These are phyloP conservation scores for Cryphonectria parasitica DNA, from an alignment of 2,329 filamentous ascomycete genomes.

Conservation along the genomic window DNA sequence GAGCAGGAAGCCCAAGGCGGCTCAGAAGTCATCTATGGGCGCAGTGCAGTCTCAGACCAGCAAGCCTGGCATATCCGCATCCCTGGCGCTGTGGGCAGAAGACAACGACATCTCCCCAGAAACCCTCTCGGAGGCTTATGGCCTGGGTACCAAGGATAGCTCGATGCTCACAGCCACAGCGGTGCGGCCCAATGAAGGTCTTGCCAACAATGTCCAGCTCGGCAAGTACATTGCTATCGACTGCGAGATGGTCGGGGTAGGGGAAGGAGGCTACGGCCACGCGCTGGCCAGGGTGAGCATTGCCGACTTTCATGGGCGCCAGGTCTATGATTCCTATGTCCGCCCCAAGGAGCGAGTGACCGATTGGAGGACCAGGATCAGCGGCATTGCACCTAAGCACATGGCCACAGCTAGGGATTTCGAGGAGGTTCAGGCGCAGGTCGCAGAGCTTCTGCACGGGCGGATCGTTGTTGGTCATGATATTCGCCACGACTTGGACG, in stretches of 20 bases:
- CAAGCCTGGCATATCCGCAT: conserved; percentile 52
- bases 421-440: conserved; percentile 73
- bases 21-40: conserved; percentile 53
- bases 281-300: conserved; percentile 84
- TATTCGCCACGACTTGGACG: conserved; percentile 77
- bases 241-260: conserved; percentile 97
- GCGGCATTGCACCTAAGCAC: conserved; percentile 76
- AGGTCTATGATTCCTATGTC: conserved; percentile 94
- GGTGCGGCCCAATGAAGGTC: conserved; percentile 66
- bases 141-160: conserved; percentile 54
- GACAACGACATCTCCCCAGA: conserved; percentile 65
- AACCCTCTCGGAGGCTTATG: conserved; percentile 65
- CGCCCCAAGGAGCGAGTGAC: conserved; percentile 76
- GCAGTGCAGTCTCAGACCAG: conserved; percentile 51
- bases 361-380: conserved; percentile 88
- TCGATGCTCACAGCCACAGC: conserved; percentile 52
- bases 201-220: conserved; percentile 64
- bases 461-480: conserved; percentile 84
- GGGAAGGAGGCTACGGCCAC: conserved; percentile 69
- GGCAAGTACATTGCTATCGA: conserved; percentile 94
- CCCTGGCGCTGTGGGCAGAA: conserved; percentile 62
- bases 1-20: conserved; percentile 28
- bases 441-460: conserved; percentile 70
- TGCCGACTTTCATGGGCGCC: conserved; percentile 90
- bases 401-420: conserved; percentile 73